Evolutionary conservation across 306 rosid species (phyloP), one percentile per base, ranked within the genome.

Genomic region (Quercus ilex): DNA sequence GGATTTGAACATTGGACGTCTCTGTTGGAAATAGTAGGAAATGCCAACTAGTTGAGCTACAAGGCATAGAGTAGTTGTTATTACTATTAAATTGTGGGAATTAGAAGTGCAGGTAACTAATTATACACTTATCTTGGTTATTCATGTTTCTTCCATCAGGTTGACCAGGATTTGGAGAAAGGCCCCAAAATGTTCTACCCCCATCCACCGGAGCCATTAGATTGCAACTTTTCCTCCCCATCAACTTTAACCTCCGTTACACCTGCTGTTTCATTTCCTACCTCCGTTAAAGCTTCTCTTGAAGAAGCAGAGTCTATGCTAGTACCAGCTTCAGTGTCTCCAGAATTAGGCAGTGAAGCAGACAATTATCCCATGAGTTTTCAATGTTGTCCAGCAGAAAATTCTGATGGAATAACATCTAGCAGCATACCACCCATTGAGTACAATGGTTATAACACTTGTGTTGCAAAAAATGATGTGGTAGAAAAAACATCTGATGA

Each of bases 271-370:
- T 87, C 94, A 11, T 81, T 89, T 75, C 85, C 90, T n/a, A 30
- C 74, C 20, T 49, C 81, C 33, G 83, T 62, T 41, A 83, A 81
- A 64, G 86, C 81, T 74, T 90, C 94, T 76, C 88, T 87, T 4
- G 92, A 79, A 58, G 97, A 92, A 43, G 69, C 77, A 20, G 17
- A 11, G 31, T 59, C 65, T 10, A 59, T 20, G 25, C 15, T 12
- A 21, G 5, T 0, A 6, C 1, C 17, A 25, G 65, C 65, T 59
- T 20, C 64, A 58, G 28, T 18, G 1, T 9, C 26, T n/a, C 62
- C 62, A 19, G 4, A 9, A n/a, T n/a, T 20, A 21, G 63, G 10
- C 0, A 23, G 25, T 12, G 13, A 20, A 59, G 65, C 31, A 3
- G 65, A 3, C 13, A 7, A 20, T 57, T 57, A 19, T n/a, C 23